Percentiles rank a stretch among this genome's conserved stretches.
These are phyloP conservation scores for Saccharomycopsis babjevae DNA, from an alignment of 805 yeast species.

Conservation along the genomic window DNA sequence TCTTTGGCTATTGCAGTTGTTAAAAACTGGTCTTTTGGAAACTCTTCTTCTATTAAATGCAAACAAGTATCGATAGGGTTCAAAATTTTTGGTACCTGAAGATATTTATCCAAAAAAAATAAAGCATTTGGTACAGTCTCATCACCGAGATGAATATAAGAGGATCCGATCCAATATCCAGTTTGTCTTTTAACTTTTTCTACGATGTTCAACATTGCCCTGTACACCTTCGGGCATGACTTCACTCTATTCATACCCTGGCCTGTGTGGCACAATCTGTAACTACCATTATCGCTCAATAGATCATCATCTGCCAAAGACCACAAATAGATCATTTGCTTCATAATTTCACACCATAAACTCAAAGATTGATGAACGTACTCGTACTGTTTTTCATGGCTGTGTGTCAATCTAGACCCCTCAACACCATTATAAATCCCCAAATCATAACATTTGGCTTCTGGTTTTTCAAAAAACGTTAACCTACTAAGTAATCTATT, in stretches of 20 bases:
- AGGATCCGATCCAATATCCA: conserved; percentile 68
- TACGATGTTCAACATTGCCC: conserved; percentile 62
- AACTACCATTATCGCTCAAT: conserved; percentile 40
- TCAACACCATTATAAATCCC: conserved; percentile 57
- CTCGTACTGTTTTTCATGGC: conserved; percentile 60
- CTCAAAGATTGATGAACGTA: conserved; percentile 68
- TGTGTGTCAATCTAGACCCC: conserved; percentile 67
- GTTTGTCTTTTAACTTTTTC: conserved; percentile 53
- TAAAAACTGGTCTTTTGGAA: conserved; percentile 39
- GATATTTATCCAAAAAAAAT: conserved; percentile 68
- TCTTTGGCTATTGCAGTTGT: conserved; percentile 45
- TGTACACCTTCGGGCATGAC: conserved; percentile 56
- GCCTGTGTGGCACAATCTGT: conserved; percentile 60
- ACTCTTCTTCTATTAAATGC: conserved; percentile 39
- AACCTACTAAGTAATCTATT: conserved; percentile 48
- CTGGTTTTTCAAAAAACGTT: conserved; percentile 37
- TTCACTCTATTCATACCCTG: conserved; percentile 75
- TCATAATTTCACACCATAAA: conserved; percentile 67
- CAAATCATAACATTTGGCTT: conserved; percentile 35
- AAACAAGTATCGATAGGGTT: conserved; percentile 61
- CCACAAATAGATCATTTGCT: conserved; percentile 73
- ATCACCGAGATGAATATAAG: conserved; percentile 74
- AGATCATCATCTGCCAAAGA: conserved; percentile 66
- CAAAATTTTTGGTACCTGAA: conserved; percentile 68
- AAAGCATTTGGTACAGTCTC: conserved; percentile 77